Percentiles rank a stretch among this genome's conserved stretches.
phyloP scores from a whole-genome alignment of 2,329 filamentous ascomycete species.

The Ophiostoma himal-ulmi region DNA sequence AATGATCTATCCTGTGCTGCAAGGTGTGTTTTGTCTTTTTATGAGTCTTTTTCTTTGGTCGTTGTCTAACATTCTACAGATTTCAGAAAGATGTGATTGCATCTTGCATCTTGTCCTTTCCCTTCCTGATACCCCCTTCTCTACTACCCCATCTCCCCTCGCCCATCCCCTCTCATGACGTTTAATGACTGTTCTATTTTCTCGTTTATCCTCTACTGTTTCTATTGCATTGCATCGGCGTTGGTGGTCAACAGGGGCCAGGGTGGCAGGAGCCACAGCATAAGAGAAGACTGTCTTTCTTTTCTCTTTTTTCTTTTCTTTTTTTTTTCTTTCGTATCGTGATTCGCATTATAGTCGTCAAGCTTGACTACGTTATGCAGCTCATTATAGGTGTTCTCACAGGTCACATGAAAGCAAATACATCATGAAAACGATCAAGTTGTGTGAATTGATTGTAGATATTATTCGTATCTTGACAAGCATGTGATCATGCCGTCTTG shows the following conservation, averaged over 20 bases:
- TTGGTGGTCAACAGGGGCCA: neutral
- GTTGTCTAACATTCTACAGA: slow-evolving; percentile 35
- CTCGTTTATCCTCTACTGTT: neutral
- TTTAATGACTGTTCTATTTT: neutral
- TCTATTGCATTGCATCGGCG: slow-evolving; percentile 6
- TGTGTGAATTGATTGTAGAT: neutral
- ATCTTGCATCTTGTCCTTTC: neutral
- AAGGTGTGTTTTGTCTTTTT: slow-evolving; percentile 48
- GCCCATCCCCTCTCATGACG: neutral
- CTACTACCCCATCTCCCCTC: neutral
- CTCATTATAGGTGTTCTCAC: neutral
- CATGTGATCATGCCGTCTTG: slow-evolving; percentile 25
- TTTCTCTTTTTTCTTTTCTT: neutral
- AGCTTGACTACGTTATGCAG: neutral
- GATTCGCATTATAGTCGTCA: neutral
- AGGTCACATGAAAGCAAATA: neutral
- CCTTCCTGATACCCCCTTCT: neutral
- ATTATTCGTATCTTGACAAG: neutral
- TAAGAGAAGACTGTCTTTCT: neutral
- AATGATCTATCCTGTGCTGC: slow-evolving; percentile 93
- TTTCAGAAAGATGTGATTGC: slow-evolving; percentile 52
- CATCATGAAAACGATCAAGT: neutral
- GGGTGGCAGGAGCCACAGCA: neutral
- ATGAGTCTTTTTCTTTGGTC: slow-evolving; percentile 19
- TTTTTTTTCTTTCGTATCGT: neutral